Evolutionary conservation across 306 rosid species (phyloP).

Genomic region (Pterocarpus macrocarpus): DNA sequence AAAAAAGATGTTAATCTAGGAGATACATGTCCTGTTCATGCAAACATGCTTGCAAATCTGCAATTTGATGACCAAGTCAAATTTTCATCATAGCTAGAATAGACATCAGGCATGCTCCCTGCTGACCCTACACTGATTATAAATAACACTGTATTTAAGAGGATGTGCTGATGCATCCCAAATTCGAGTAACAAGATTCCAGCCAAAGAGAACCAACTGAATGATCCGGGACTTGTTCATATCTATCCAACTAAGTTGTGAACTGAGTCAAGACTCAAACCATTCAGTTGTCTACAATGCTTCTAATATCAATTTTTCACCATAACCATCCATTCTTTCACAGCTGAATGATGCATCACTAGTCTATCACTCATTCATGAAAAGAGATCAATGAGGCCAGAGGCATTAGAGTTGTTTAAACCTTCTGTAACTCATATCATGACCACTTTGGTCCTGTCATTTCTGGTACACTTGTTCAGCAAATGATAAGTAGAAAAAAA

Average conservation of each 20-base stretch:
- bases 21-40: slow-evolving; percentile 23
- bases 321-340: slow-evolving; percentile 17
- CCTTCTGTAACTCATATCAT: slow-evolving; percentile 17
- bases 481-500: not conserved
- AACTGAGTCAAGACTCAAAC: not conserved
- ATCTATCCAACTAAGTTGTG: not conserved
- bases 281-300: not conserved
- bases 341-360: slow-evolving; percentile 13
- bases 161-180: slow-evolving; percentile 21
- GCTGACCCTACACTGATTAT: not conserved
- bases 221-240: slow-evolving; percentile 15
- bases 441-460: slow-evolving; percentile 16
- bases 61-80: slow-evolving; percentile 41
- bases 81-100: slow-evolving; percentile 34
- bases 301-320: slow-evolving; percentile 24
- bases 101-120: slow-evolving; percentile 35
- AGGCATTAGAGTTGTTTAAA: slow-evolving; percentile 11
- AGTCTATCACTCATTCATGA: not conserved
- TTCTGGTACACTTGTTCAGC: slow-evolving; percentile 1
- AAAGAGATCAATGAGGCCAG: slow-evolving; percentile 22
- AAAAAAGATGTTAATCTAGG: slow-evolving; percentile 17
- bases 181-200: slow-evolving; percentile 8
- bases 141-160: slow-evolving; percentile 12
- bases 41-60: slow-evolving; percentile 23
- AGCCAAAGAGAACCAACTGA: slow-evolving; percentile 20